Evolutionary conservation across 441 rosid genomes (phyloP), one percentile per base, ranked within the genome.

Genomic region (Kokia cookei): DNA sequence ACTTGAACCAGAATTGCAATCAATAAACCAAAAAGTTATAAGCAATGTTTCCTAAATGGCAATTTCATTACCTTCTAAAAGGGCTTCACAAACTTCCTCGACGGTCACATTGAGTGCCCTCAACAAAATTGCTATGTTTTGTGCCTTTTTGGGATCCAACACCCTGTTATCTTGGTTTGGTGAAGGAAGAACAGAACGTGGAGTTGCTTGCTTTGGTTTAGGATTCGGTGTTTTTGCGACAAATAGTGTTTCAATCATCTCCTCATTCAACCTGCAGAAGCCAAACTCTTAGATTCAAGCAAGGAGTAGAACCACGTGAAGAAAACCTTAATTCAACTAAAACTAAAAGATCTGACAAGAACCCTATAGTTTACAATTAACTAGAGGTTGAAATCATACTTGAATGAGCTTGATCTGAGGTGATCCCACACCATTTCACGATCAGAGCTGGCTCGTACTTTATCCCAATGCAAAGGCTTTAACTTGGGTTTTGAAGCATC

Each of bases 361-460:
- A 48, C 43, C 15, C 42, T 26, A 27, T 13, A 27, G 71, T 27
- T 7, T 42, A 32, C 62, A 32, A 47, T 32, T 29, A 74, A 43
- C 69, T 11, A 63, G 22, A 42, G 50, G 60, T 35, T 48, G 57
- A 48, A n/a, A 73, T 77, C 96, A 84, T 86, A 96, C 99, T 86
- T 86, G 65, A 94, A 96, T 10, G 98, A 93, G 85, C 93, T 93
- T 63, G 98, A 88, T 75, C 93, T 82, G 69, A 96, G 90, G 35
- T 93, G 99, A 90, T 96, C 99, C 98, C 99, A 96, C 22, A 91
- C 99, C 98, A 91, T 96, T 80, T 92, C 99, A 7, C 98, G 92
- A 83, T 91, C 99, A 8, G 99, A 96, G 88, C 97, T 93, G 19
- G 99, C 98, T 86, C 98, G 86, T 58, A 96, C 98, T 91, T 96